Base-by-base conservation (phyloP, 495 filamentous ascomycete genomes). In the Xanthoparmelia taractica region DNA sequence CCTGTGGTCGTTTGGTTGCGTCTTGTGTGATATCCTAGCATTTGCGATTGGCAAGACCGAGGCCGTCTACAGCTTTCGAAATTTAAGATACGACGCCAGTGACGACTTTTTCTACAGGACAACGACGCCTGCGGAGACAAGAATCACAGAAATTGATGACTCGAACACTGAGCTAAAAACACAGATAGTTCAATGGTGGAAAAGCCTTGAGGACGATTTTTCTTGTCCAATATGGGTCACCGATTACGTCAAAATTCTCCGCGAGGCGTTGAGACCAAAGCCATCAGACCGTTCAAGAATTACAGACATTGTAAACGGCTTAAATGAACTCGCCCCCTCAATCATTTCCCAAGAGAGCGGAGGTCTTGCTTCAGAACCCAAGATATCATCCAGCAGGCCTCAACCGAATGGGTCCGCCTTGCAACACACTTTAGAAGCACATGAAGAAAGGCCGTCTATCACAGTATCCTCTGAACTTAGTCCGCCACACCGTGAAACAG, bases 1-100 rank as follows among this genome's bases (percentile, higher is more conserved):
- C 58, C 41, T 64, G 2, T 64, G 62, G 62, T 64, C 62, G 15
- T 59, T 58, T n/a, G 18, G 55, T 23, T 64, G 62, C 27, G 43
- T 64, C 8, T 27, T 64, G 2, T 59, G 40, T 23, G 62, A 64
- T 29, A 17, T 64, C n/a, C 55, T 64, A 23, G 62, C 62, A 23
- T 64, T 64, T 29, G 62, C 56, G 25, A 31, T 58, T 23, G 55
- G 57, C 8, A 55, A 33, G 55, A 13, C 10, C 34, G 12, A 29
- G 15, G 55, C 54, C 20, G 25, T 58, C 11, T 20, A 11, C 4
- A 7, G n/a, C 0, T 58, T 64, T 8, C 34, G 56, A 17, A 6
- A 1, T 8, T 25, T 12, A 3, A 17, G 54, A 8, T 47, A 20
- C 36, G 43, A 27, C 36, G 40, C 37, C 13, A 31, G 17, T 7